Conservation (phyloP, 345 rosid species). For the Ailanthus altissimus region DNA sequence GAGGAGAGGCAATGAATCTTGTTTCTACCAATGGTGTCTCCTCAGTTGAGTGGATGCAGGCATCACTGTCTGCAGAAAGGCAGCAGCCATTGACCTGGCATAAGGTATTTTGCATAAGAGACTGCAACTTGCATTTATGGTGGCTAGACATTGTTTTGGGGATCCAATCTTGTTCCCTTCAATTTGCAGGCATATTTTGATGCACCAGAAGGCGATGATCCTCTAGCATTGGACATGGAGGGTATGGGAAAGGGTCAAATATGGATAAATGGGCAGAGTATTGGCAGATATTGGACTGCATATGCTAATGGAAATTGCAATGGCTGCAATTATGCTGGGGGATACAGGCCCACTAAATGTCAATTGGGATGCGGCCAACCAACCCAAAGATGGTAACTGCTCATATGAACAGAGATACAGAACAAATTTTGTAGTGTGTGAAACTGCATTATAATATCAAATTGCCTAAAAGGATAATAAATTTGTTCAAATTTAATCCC, state of each 20-base stretch:
- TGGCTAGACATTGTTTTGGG: neutral
- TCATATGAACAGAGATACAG: neutral
- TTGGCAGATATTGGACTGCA: slow-evolving; percentile 98
- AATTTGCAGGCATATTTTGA: slow-evolving; percentile 69
- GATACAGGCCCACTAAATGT: slow-evolving; percentile 83
- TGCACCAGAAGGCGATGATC: slow-evolving; percentile 91
- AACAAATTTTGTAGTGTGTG: neutral
- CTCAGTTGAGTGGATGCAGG: slow-evolving; percentile 76
- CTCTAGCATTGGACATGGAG: slow-evolving; percentile 92
- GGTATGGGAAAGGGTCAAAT: slow-evolving; percentile 98
- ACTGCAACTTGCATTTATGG: slow-evolving; percentile 2
- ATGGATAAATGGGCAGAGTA: slow-evolving; percentile 93
- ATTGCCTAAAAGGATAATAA: neutral
- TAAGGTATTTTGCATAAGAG: slow-evolving; percentile 49
- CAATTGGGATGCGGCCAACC: slow-evolving; percentile 92
- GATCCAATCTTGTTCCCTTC: neutral
- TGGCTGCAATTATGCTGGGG: slow-evolving; percentile 74
- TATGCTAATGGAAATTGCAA: slow-evolving; percentile 76
- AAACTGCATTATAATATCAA: neutral
- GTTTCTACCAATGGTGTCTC: slow-evolving; percentile 61
- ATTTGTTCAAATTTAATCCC: slow-evolving; percentile 8
- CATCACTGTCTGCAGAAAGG: slow-evolving; percentile 58
- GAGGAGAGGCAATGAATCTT: slow-evolving; percentile 93
- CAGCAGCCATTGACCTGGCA: slow-evolving; percentile 95
- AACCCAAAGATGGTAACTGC: slow-evolving; percentile 73